Base-by-base conservation (phyloP, 345 rosid genomes). In the Clausena lansium region DNA sequence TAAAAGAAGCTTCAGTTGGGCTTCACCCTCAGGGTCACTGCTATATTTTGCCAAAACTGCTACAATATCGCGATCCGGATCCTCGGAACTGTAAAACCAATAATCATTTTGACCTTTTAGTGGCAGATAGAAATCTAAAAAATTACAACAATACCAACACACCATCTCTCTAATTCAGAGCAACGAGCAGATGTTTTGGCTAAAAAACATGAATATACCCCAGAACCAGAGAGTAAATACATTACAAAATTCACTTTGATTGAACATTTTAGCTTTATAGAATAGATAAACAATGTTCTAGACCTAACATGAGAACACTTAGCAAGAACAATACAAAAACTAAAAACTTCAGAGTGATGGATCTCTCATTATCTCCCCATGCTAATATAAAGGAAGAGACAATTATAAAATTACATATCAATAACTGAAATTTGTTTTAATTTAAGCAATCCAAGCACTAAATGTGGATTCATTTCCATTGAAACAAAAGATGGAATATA, bases 21-120 rank as follows among this genome's bases (percentile, higher is more conserved):
- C 70, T 72, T 91, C 97, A 61, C 92, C 81, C 61, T 91, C 90
- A 7, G 92, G 93, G 63, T 78, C 81, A 66, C 81, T 82, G 76
- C 91, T 83, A 86, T 90, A 83, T 62, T 88, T 81, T 72, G 89
- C 86, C 79, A 95, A 50, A 80, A 89, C 82, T 78, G 81, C 83
- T 73, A 80, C 81, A 47, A 93, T 79, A 61, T 92, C 90, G 77
- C 83, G 84, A 73, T 90, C 82, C 15, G 95, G 91, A 76, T 95
- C 98, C 72, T 87, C 65, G 2, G 97, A 91, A 83, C 98, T 95
- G 88, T 72, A 73, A 61, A 10, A 75, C 80, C 55, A 81, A 67
- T 22, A 52, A 9, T 55, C 11, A 33, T 11, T 14, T 47, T 5
- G 9, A 72, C 6, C 55, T 27, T 17, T 58, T 7, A 25, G 22